Percentiles rank a stretch among this genome's conserved stretches.
These are phyloP conservation scores for Protomyces inundatus DNA, from an alignment of 1,139 yeast genomes.

Conservation along the genomic window DNA sequence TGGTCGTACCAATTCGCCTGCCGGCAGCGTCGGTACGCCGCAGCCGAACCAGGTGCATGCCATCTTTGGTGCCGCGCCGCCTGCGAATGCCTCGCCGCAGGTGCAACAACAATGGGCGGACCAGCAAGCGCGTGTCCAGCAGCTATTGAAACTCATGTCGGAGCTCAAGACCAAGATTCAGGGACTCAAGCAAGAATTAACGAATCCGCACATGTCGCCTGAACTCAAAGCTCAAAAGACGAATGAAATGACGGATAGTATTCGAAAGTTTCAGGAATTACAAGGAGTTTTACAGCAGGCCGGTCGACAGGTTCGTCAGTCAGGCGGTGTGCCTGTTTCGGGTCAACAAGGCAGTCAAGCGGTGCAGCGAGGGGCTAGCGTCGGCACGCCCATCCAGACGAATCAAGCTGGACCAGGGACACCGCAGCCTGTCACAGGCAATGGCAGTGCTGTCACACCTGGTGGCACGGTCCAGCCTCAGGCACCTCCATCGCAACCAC, in stretches of 20 bases:
- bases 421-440: not conserved
- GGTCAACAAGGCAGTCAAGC: not conserved
- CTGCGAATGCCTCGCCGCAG: constrained; percentile 15
- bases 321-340: not conserved
- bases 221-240: constrained; percentile 25
- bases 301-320: constrained; percentile 17
- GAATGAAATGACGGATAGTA: constrained; percentile 27
- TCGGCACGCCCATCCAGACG: not conserved
- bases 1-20: not conserved
- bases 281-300: constrained; percentile 15
- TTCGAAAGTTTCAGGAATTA: constrained; percentile 24
- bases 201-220: constrained; percentile 11
- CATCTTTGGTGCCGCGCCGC: constrained; percentile 16
- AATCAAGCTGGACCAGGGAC: not conserved
- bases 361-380: not conserved
- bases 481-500: constrained; percentile 55
- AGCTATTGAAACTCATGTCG: constrained; percentile 7
- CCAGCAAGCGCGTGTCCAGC: constrained; percentile 23
- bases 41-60: constrained; percentile 3
- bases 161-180: constrained; percentile 24
- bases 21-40: not conserved
- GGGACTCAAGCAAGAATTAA: constrained; percentile 10
- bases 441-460: constrained; percentile 22
- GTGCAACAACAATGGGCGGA: constrained; percentile 26
- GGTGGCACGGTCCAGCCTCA: constrained; percentile 35